Percentiles rank a stretch among this genome's conserved stretches.
phyloP scores from a whole-genome alignment of 768 basidiomycete genomes.

The Pholiota molesta region DNA sequence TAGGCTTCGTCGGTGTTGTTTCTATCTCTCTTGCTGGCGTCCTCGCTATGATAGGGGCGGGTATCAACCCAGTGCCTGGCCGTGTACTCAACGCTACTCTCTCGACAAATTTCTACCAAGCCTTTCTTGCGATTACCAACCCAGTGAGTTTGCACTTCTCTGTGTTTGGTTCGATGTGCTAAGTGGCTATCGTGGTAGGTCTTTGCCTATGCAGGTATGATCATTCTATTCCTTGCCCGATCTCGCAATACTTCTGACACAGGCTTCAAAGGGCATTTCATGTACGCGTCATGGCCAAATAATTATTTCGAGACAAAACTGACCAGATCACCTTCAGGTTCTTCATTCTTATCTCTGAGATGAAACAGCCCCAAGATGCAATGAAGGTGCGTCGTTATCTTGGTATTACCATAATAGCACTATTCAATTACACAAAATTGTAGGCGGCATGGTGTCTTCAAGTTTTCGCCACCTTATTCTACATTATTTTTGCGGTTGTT shows the following conservation, averaged over 20 bases:
- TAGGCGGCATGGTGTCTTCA: constrained; percentile 11
- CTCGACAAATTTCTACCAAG: constrained; percentile 6
- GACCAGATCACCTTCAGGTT: neutral
- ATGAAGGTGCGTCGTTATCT: constrained; percentile 3
- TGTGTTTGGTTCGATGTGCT: neutral
- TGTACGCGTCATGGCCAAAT: neutral
- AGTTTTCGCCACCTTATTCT: constrained; percentile 10
- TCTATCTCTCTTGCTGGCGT: constrained; percentile 8
- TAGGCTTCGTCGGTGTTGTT: constrained; percentile 1
- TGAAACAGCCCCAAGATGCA: constrained; percentile 11
- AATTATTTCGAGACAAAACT: neutral
- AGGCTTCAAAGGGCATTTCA: constrained; percentile 4
- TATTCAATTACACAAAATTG: too few relatives aligned
- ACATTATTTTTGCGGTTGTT: constrained; percentile 8
- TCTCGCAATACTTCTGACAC: neutral
- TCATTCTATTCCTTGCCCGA: neutral
- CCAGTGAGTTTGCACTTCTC: neutral
- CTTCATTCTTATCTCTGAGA: constrained; percentile 14
- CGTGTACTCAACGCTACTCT: constrained; percentile 6
- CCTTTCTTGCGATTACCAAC: constrained; percentile 12
- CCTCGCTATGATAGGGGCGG: constrained; percentile 12
- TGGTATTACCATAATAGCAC: neutral
- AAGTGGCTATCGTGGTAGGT: neutral
- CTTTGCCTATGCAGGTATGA: constrained; percentile 10
- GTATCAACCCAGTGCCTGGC: constrained; percentile 6